Evolutionary conservation across 257 asterid genomes (phyloP).

Genomic region (Craterostigma plantagineum): DNA sequence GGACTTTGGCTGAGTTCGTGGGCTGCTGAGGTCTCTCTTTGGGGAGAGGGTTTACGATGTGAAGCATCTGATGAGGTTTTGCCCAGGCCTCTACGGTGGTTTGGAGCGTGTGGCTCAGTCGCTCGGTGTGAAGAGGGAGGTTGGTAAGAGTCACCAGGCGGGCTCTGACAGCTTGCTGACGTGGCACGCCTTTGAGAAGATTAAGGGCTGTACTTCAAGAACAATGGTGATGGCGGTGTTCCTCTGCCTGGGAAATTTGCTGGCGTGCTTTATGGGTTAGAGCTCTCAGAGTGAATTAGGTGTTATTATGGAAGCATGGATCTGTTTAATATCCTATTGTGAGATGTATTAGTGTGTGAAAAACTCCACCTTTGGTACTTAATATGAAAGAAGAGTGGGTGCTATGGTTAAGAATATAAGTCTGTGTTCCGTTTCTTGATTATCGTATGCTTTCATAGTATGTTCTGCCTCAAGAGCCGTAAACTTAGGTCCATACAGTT

Average conservation of each 20-base stretch:
- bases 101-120: conserved; percentile 48
- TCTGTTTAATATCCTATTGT: no score
- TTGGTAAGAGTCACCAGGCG: conserved; percentile 69
- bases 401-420: no score
- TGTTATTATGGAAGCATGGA: no score
- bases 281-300: conserved; percentile 16
- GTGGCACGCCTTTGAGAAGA: conserved; percentile 44
- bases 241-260: conserved; percentile 32
- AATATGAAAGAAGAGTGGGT: no score
- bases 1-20: conserved; percentile 25
- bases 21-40: conserved; percentile 33
- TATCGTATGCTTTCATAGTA: no score
- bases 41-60: conserved; percentile 63
- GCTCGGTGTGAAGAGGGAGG: conserved; percentile 33
- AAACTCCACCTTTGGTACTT: no score
- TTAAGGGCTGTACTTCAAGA: conserved; percentile 32
- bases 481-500: no score
- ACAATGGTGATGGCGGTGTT: conserved; percentile 11
- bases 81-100: conserved; percentile 58
- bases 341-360: no score
- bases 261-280: conserved; percentile 80
- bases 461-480: no score
- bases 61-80: conserved; percentile 59
- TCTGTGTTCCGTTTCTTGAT: no score
- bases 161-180: conserved; percentile 82